Evolutionary conservation across 768 basidiomycete species (phyloP).

Genomic region (Pleurotus salmoneostramineus): DNA sequence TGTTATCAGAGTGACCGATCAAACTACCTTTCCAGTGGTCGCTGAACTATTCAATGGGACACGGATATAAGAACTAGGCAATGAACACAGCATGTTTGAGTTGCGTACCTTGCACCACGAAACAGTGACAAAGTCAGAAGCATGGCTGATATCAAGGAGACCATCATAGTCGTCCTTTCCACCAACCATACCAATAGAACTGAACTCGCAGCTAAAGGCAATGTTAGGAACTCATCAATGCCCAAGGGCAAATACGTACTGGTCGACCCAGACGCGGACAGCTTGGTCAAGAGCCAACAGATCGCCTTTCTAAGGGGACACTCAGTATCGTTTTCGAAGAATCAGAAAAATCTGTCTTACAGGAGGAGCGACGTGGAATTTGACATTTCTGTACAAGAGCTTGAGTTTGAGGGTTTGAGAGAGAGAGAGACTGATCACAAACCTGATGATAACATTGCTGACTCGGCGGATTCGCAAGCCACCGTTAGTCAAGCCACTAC

Average conservation of each 20-base stretch:
- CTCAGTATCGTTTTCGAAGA: background rate
- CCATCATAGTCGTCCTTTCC: background rate
- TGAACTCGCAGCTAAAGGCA: background rate
- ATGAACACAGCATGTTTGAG: background rate
- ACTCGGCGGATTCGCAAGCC: conserved; percentile 1
- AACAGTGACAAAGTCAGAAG: conserved; percentile 1
- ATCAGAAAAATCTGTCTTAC: background rate
- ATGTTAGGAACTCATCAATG: background rate
- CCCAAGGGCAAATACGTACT: background rate
- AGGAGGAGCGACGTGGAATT: background rate
- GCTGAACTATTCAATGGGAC: background rate
- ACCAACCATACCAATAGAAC: background rate
- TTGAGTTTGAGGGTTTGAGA: background rate
- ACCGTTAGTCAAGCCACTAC: background rate
- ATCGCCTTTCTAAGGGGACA: background rate
- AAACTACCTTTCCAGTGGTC: conserved; percentile 44
- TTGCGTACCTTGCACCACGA: conserved; percentile 1
- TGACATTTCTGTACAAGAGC: background rate
- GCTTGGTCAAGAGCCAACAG: background rate
- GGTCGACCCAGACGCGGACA: background rate
- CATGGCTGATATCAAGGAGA: background rate
- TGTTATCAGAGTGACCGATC: conserved; percentile 40
- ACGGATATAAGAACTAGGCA: background rate
- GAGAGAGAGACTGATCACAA: background rate
- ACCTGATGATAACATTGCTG: conserved; percentile 4